Percentiles rank a stretch among this genome's conserved stretches.
Evolutionary conservation across 768 basidiomycete genomes (phyloP).

Genomic region (Nidularia sp.): DNA sequence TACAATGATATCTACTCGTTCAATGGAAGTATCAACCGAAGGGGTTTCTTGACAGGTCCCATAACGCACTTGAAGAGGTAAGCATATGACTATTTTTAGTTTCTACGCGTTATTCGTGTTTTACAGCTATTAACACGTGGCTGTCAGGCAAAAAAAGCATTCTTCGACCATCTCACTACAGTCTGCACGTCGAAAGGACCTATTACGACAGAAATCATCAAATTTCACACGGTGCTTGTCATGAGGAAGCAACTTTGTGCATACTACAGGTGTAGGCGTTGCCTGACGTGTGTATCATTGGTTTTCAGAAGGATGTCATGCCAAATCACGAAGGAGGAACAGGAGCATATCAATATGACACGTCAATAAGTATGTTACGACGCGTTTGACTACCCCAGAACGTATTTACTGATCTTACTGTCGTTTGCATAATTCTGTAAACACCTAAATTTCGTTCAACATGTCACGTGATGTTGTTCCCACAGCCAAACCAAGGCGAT

Average conservation of each 20-base stretch:
- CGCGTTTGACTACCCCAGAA: neutral
- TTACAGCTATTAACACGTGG: neutral
- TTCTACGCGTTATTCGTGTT: too few relatives aligned
- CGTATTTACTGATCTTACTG: neutral
- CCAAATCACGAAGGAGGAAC: constrained; percentile 20
- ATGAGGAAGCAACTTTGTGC: constrained; percentile 14
- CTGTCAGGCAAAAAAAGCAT: constrained; percentile 14
- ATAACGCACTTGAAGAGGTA: too few relatives aligned
- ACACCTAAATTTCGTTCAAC: too few relatives aligned
- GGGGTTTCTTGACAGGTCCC: too few relatives aligned
- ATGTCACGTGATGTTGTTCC: too few relatives aligned
- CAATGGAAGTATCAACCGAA: too few relatives aligned
- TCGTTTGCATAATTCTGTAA: too few relatives aligned
- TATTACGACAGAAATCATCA: constrained; percentile 19
- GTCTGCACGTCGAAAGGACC: constrained; percentile 18
- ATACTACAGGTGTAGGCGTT: neutral
- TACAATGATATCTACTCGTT: too few relatives aligned
- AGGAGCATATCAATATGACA: constrained; percentile 22
- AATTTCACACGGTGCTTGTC: constrained; percentile 25
- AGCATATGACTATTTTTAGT: too few relatives aligned
- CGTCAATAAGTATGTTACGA: constrained; percentile 18
- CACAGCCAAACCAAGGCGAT: too few relatives aligned
- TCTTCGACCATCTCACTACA: constrained; percentile 16
- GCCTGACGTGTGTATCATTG: neutral
- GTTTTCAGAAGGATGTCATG: constrained; percentile 14